Evolutionary conservation across 257 asterid genomes (phyloP).

Genomic region (Nemophila menziesii): DNA sequence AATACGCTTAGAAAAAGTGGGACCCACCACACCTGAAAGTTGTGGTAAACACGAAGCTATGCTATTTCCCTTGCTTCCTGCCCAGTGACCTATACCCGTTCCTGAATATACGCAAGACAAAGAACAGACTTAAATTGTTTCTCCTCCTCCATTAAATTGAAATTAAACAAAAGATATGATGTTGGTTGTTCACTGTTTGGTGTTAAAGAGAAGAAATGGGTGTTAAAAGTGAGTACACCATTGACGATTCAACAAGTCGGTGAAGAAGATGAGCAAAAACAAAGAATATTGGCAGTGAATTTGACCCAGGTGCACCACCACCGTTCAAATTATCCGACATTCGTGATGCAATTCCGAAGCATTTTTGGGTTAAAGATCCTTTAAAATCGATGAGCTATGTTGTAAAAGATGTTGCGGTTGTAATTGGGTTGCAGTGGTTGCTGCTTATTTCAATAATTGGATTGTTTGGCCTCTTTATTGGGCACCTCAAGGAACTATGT

Average conservation of each 20-base stretch:
- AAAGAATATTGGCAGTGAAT: conserved; percentile 8
- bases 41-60: not conserved
- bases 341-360: conserved; percentile 81
- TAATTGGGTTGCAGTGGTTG: conserved; percentile 79
- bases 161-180: conserved; percentile 21
- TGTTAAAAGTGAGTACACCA: conserved; percentile 72
- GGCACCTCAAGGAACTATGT: conserved; percentile 93
- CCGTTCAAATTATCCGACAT: conserved; percentile 74
- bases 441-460: conserved; percentile 80
- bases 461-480: conserved; percentile 88
- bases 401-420: conserved; percentile 59
- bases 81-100: not conserved
- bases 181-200: too few relatives aligned
- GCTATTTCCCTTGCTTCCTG: not conserved
- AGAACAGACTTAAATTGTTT: conserved; percentile 17
- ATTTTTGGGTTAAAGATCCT: conserved; percentile 91
- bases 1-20: conserved; percentile 22
- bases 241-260: conserved; percentile 32
- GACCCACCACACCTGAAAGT: not conserved
- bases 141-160: conserved; percentile 21
- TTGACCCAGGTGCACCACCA: conserved; percentile 74
- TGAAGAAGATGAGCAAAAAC: conserved; percentile 24
- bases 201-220: conserved; percentile 41
- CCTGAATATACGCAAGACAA: conserved; percentile 21
- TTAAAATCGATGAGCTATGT: conserved; percentile 88